Conservation (phyloP, 805 yeast species). For the Yarrowia sp. region DNA sequence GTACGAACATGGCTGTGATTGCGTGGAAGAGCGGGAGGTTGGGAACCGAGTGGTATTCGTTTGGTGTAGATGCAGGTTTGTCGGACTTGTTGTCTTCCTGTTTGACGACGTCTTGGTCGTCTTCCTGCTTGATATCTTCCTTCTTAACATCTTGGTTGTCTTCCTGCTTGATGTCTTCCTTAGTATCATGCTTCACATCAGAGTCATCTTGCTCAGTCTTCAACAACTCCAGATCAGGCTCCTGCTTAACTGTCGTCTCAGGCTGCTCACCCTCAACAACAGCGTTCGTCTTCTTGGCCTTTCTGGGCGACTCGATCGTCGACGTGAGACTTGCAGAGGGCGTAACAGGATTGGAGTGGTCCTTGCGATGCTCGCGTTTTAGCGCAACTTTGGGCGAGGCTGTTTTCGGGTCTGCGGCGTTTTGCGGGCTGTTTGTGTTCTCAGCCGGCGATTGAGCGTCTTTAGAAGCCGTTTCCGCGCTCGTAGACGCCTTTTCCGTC, state of each 20-base stretch:
- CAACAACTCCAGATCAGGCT: neutral
- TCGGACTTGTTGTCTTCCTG: neutral
- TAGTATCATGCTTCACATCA: neutral
- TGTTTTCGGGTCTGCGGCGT: neutral
- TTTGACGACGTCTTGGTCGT: neutral
- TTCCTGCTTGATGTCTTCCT: neutral
- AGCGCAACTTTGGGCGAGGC: slow-evolving; percentile 9
- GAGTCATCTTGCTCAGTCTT: neutral
- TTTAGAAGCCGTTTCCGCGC: neutral
- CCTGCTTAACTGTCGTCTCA: neutral
- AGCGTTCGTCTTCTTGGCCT: slow-evolving; percentile 1
- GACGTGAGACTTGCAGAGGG: neutral
- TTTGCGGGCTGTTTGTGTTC: neutral
- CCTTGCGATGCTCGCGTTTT: neutral
- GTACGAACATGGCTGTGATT: neutral
- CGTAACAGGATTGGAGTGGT: too few relatives aligned
- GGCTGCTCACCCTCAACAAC: neutral
- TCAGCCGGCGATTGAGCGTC: neutral
- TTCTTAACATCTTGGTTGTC: neutral
- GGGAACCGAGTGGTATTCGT: neutral
- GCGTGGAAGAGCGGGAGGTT: neutral
- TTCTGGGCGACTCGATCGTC: neutral
- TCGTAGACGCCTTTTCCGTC: too few relatives aligned
- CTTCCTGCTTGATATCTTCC: neutral
- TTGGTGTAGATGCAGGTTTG: too few relatives aligned